Percentiles rank a stretch among this genome's conserved stretches.
These are phyloP conservation scores for Neurospora sp. DNA, from an alignment of 495 filamentous ascomycete species.

Conservation along the genomic window DNA sequence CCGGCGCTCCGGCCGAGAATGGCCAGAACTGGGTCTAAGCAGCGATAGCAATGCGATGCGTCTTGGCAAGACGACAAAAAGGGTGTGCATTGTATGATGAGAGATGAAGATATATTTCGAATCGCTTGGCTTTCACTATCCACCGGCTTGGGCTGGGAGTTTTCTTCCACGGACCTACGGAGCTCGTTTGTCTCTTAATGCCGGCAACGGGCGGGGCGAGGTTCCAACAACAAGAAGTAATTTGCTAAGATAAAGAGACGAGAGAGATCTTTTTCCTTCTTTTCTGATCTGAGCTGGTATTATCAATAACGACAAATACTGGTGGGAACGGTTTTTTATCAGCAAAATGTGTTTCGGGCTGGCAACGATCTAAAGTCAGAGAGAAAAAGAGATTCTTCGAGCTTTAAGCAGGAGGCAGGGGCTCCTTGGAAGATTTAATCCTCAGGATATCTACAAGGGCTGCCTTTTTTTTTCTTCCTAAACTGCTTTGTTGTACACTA, in stretches of 20 bases:
- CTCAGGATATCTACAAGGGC: background rate
- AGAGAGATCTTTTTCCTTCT: constrained; percentile 17
- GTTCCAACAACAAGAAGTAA: background rate
- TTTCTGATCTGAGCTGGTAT: constrained; percentile 1
- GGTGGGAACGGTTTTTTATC: constrained; percentile 14
- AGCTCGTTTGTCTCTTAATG: background rate
- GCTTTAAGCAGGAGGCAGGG: background rate
- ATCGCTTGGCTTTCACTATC: constrained; percentile 14
- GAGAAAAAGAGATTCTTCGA: constrained; percentile 2
- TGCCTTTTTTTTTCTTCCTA: background rate
- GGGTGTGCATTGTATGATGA: constrained; percentile 25
- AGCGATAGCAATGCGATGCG: background rate
- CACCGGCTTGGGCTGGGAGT: constrained; percentile 14
- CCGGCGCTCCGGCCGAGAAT: constrained; percentile 8
- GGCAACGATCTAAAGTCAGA: background rate
- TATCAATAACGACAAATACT: background rate
- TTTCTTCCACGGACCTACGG: constrained; percentile 3
- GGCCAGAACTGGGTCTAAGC: constrained; percentile 22
- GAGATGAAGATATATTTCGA: constrained; percentile 5
- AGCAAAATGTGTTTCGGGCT: background rate
- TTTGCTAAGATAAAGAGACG: background rate
- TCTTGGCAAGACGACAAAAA: background rate
- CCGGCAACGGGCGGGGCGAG: background rate
- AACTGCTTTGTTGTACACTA: constrained; percentile 29
- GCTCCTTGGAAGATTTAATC: background rate